Evolutionary conservation across 371 early-diverging fungal species (phyloP), one percentile per base, ranked within the genome.

Genomic region (Mucor indicus): DNA sequence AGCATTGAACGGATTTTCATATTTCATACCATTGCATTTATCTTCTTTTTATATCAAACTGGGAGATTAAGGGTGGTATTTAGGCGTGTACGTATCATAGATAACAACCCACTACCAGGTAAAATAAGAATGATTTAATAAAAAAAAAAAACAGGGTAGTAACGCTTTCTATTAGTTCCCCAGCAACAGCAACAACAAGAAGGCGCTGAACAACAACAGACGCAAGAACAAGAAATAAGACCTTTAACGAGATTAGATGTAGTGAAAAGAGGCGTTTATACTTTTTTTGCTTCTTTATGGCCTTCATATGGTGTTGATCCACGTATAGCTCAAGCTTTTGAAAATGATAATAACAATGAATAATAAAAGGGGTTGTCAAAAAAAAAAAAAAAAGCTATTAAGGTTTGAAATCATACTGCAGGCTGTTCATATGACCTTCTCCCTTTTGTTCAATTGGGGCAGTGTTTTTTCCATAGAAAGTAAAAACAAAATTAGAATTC

Each of bases 271-370:
- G 66, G 71, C 9, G 43, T 52, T 8, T 68, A 68, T 38, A 52
- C 64, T 4, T 75, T 75, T 48, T 35, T 70, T 29, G 66, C 69
- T 7, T 75, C 75, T 4, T 55, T 75, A 33, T 75, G 68, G 67
- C 75, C 75, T 17, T 62, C 53, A 17, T 74, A 70, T 45, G 70
- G 67, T 16, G 57, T 57, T 13, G 68, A 69, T 54, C 67, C 67
- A 6, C 64, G 51, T 21, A 53, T 67, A 31, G 74, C 70, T 4
- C 68, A 69, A 44, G 74, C 67, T 4, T 55, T 69, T 46, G 59
- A 73, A 21, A 69, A 72, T 41, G 67, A 58, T n/a, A 42, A 50
- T 29, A 50, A 53, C 22, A 43, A 43, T 15, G 32, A 44, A n/a
- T n/a, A n/a, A n/a, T n/a, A n/a, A n/a, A n/a, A n/a, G n/a, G n/a